Conservation (phyloP, 2,329 filamentous ascomycete genomes). For the Claviceps digitariae region DNA sequence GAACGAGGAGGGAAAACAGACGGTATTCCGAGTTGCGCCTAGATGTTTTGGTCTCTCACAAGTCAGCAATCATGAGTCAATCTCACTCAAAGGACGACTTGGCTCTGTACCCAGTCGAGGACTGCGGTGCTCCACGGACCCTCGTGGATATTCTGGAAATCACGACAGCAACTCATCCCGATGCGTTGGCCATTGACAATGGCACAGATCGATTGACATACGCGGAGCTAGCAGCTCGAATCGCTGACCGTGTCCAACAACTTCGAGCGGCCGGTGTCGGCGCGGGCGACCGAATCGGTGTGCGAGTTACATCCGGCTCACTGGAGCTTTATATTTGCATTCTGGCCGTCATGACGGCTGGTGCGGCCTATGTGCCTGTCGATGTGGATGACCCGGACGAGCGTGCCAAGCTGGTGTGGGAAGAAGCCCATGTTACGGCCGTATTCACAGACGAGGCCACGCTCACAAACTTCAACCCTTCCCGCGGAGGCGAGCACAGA, state of each 20-base stretch:
- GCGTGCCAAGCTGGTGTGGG: slow-evolving; percentile 10
- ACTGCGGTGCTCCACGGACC: slow-evolving; percentile 5
- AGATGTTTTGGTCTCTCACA: neutral
- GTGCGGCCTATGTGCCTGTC: slow-evolving; percentile 12
- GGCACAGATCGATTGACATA: slow-evolving; percentile 7
- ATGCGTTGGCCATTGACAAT: slow-evolving; percentile 9
- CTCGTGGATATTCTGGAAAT: slow-evolving; percentile 10
- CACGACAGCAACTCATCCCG: slow-evolving; percentile 5
- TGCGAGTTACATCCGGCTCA: slow-evolving; percentile 10
- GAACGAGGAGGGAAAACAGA: too few species aligned
- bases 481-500: neutral
- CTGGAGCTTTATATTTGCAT: slow-evolving; percentile 10
- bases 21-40: neutral
- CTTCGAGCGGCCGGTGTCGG: slow-evolving; percentile 7
- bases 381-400: slow-evolving; percentile 12
- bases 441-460: slow-evolving; percentile 9
- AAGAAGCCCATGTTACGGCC: slow-evolving; percentile 8
- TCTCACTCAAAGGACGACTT: slow-evolving; percentile 1
- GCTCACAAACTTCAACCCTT: slow-evolving; percentile 4
- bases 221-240: slow-evolving; percentile 2
- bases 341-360: slow-evolving; percentile 9
- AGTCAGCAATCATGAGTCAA: slow-evolving; percentile 1
- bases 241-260: slow-evolving; percentile 3
- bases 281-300: slow-evolving; percentile 9
- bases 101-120: slow-evolving; percentile 6